Base-by-base conservation (phyloP, 768 basidiomycete genomes). In the Cystobasidium onofrii region DNA sequence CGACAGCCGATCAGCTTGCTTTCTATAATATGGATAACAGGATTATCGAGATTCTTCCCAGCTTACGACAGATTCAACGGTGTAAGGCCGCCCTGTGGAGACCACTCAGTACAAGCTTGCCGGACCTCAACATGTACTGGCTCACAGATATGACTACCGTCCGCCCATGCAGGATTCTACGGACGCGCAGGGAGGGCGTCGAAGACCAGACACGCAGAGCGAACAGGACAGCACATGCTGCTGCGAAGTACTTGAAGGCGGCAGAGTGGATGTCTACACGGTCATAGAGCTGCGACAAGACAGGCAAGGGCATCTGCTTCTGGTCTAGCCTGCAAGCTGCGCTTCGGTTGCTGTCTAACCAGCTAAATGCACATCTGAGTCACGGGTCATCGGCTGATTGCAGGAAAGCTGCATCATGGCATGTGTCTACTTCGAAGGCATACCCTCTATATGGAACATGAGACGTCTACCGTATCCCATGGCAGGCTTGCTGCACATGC, bases 1-100 rank as follows among this genome's bases (percentile, higher is more conserved):
- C 54, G 54, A 23, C 20, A 31, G 23, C 23, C 54, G 54, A 23
- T 55, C 54, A 55, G 54, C 54, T 18, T 23, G 23, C 23, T 23
- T 50, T 50, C 17, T 23, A 15, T 23, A 23, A 50, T n/a, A n/a
- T n/a, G n/a, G n/a, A n/a, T n/a, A n/a, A n/a, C n/a, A 60, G 13
- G 31, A 31, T 18, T 18, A 7, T 23, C 23, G 20, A 55, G 29
- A 31, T 23, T 10, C 18, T 55, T 18, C 10, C 12, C 43, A 50
- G 43, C 63, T 34, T 34, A 67, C 65, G 65, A 67, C 12, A 67
- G 43, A 25, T 67, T 67, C 65, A 67, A 52, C n/a, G 65, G 65
- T 1, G 65, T 67, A 17, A 67, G 50, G 17, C 65, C 65, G 65
- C 65, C 65, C 65, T 67, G 65, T 31, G 29, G 27, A 31, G 9